phyloP scores from a whole-genome alignment of 108 stramenopile species.

The Seminavis robusta region DNA sequence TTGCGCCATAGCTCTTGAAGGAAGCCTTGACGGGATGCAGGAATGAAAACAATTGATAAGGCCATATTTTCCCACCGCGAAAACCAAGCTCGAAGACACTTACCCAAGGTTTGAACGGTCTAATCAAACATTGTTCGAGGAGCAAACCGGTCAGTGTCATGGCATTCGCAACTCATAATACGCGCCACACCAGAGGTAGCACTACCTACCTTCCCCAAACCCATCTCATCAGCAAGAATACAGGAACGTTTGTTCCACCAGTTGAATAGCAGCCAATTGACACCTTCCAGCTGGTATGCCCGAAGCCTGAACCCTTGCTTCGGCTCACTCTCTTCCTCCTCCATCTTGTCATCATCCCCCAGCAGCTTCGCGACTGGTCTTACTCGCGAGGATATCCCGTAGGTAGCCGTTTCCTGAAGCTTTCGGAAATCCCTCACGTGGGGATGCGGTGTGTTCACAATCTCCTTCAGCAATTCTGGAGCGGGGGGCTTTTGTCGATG shows the following conservation, averaged over 20 bases:
- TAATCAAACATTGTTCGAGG: too few relatives aligned
- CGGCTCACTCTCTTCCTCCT: constrained; percentile 23
- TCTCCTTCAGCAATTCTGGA: constrained; percentile 28
- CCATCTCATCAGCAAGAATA: constrained; percentile 98
- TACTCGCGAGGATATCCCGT: constrained; percentile 56
- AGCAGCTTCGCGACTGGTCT: constrained; percentile 40
- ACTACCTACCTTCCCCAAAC: constrained; percentile 65
- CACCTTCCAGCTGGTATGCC: constrained; percentile 94
- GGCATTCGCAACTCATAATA: background rate
- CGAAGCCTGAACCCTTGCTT: constrained; percentile 73
- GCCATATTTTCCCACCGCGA: background rate
- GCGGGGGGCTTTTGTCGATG: constrained; percentile 66
- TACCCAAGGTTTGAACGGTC: constrained; percentile 1
- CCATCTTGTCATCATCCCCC: constrained; percentile 23
- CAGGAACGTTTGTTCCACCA: constrained; percentile 90
- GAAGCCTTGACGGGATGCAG: constrained; percentile 39
- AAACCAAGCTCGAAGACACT: background rate
- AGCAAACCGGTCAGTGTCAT: too few relatives aligned
- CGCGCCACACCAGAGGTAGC: background rate
- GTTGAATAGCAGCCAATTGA: constrained; percentile 96
- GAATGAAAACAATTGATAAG: background rate
- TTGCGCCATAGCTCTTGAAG: constrained; percentile 52
- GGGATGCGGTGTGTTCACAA: constrained; percentile 48
- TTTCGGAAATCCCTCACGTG: constrained; percentile 77
- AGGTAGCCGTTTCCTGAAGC: constrained; percentile 67